Evolutionary conservation across 768 basidiomycete species (phyloP).

Genomic region (Serendipita vermifera): DNA sequence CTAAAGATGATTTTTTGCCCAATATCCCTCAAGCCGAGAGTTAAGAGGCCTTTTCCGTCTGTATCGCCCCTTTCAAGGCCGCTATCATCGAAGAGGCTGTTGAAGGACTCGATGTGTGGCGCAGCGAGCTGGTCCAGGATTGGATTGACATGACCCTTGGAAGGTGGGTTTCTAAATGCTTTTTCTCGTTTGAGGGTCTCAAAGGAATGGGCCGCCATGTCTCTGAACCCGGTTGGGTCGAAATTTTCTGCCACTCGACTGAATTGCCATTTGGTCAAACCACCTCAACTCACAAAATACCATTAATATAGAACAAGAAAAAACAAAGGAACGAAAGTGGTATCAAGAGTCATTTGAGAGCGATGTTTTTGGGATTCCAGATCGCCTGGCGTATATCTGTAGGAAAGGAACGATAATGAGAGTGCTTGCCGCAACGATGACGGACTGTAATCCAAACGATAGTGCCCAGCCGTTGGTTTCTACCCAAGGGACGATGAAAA

Average conservation of each 20-base stretch:
- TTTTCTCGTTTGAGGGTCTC: slow-evolving; percentile 71
- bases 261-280: no score
- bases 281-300: no score
- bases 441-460: slow-evolving; percentile 13
- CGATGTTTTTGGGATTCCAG: no score
- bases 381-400: slow-evolving; percentile 9
- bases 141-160: slow-evolving; percentile 52
- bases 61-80: slow-evolving; percentile 62
- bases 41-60: slow-evolving; percentile 67
- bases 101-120: slow-evolving; percentile 94
- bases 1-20: slow-evolving; percentile 91
- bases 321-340: no score
- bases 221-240: no score
- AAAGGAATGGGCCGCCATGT: slow-evolving; percentile 31
- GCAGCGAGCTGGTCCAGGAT: slow-evolving; percentile 86
- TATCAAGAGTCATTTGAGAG: no score
- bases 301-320: no score
- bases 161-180: slow-evolving; percentile 61
- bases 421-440: slow-evolving; percentile 12
- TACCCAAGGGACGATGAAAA: slow-evolving; percentile 15
- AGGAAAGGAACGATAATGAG: slow-evolving; percentile 8
- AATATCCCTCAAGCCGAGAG: slow-evolving; percentile 68
- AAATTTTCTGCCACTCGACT: no score
- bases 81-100: slow-evolving; percentile 88
- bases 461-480: slow-evolving; percentile 14